A percentile compares a stretch with the other conserved stretches of the same genome.
phyloP scores from a whole-genome alignment of 371 early-diverging fungal genomes.

The Mortierella sp. region DNA sequence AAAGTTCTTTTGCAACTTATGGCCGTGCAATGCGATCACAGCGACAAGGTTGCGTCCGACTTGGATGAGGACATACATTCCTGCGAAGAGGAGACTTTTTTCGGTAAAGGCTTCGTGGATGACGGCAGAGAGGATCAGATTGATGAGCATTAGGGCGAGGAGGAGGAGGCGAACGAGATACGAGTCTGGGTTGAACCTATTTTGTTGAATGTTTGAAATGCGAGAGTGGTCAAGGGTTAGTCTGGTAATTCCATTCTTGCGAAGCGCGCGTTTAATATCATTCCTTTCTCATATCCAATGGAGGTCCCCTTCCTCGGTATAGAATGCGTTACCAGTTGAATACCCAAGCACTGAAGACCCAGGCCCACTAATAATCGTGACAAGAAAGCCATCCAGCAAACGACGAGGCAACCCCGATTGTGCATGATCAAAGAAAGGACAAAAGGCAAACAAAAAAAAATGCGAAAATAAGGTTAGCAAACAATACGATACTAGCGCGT shows the following conservation, averaged over 20 bases:
- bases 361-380: slow-evolving; percentile 29
- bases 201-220: background rate
- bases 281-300: background rate
- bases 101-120: slow-evolving; percentile 26
- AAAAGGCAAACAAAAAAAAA: background rate
- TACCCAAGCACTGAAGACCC: slow-evolving; percentile 50
- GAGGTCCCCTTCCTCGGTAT: background rate
- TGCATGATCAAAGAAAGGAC: background rate
- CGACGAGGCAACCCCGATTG: background rate
- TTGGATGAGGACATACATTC: slow-evolving; percentile 47
- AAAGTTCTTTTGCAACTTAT: slow-evolving; percentile 41
- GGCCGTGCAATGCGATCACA: slow-evolving; percentile 29
- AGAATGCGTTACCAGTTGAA: slow-evolving; percentile 40
- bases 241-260: background rate
- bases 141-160: slow-evolving; percentile 38
- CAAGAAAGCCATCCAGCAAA: background rate
- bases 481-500: background rate
- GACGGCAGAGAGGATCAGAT: slow-evolving; percentile 38
- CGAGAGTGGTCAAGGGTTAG: background rate
- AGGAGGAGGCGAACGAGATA: slow-evolving; percentile 44
- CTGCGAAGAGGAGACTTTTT: slow-evolving; percentile 32
- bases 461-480: background rate
- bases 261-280: background rate
- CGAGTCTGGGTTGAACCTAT: slow-evolving; percentile 54
- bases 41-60: slow-evolving; percentile 25